Percentiles rank a stretch among this genome's conserved stretches.
These are phyloP conservation scores for Aureobasidium melanogenum DNA, from an alignment of 2,329 filamentous ascomycete genomes.

Conservation along the genomic window DNA sequence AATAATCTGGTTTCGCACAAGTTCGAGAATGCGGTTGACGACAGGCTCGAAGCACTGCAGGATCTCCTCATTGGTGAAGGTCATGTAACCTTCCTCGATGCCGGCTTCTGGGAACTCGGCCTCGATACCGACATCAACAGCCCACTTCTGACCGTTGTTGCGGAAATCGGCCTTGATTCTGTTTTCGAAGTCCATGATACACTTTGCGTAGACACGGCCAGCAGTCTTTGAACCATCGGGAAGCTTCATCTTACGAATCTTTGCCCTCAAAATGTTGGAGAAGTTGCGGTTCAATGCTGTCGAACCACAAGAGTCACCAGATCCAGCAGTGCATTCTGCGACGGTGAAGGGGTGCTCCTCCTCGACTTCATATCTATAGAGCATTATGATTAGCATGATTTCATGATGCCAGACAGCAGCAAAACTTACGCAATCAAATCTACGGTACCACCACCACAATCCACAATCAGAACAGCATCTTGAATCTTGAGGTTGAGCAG, in stretches of 20 bases:
- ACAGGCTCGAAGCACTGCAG: constrained; percentile 98
- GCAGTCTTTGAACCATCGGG: constrained; percentile 94
- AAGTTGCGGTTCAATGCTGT: constrained; percentile 97
- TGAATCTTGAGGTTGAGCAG: constrained; percentile 95
- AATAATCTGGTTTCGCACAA: constrained; percentile 97
- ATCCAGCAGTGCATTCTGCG: constrained; percentile 92
- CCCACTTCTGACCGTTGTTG: constrained; percentile 99
- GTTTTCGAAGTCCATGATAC: constrained; percentile 99
- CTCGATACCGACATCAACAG: constrained; percentile 96
- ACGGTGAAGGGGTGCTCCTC: constrained; percentile 96
- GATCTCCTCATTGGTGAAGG: constrained; percentile 98
- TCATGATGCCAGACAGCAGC: neutral
- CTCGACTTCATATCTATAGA: constrained; percentile 83
- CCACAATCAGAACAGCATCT: constrained; percentile 94
- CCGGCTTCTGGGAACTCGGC: constrained; percentile 95
- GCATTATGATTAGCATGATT: neutral
- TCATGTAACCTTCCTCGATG: constrained; percentile 99
- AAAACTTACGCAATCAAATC: constrained; percentile 70
- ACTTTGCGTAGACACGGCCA: constrained; percentile 97
- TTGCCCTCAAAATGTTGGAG: constrained; percentile 92
- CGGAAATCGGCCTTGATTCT: constrained; percentile 99
- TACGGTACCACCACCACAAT: constrained; percentile 96
- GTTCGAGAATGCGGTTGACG: constrained; percentile 89
- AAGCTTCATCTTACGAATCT: constrained; percentile 98
- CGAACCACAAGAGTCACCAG: constrained; percentile 96